Base-by-base conservation (phyloP, 2,329 filamentous ascomycete species). In the Sporothrix brasiliensis region DNA sequence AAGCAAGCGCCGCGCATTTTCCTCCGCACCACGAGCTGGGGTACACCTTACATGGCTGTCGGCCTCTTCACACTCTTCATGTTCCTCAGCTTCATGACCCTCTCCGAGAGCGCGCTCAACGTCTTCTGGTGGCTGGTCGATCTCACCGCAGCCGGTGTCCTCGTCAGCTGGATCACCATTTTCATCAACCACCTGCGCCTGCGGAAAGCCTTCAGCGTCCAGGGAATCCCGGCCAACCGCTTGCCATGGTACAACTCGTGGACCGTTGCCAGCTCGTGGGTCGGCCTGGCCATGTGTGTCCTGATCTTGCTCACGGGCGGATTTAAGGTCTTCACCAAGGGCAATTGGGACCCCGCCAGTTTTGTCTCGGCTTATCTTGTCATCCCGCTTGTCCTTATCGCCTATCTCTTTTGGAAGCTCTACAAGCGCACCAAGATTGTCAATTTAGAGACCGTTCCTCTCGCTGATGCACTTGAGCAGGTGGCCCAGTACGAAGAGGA, bases 91-190 rank as follows among this genome's bases (percentile, higher is more conserved):
- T 89, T 87, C 78, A 85, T 88, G 81, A 84, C 68, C 1, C 81
- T 91, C 16, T 88, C 86, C 11, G 79, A 81, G 56, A 81, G 79
- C 71, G 89, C 88, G 58, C 83, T 82, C 3, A 79, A 83, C 6
- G 90, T 91, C 24, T 92, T 92, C 80, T 83, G 86, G 82, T 93
- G 90, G 90, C 82, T 92, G 58, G 83, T 92, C 75, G 91, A 91
- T 80, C 88, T 92, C 74, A 88, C 85, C 16, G 86, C 88, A 67
- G 88, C 90, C 7, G 88, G 88, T 4, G 89, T 89, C 6, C 88
- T 92, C 77, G 90, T 92, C 74, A 87, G 85, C 50, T 93, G 91
- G 90, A 83, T 86, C 7, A 87, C 87, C 76, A 91, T 91, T 78
- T 86, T 83, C 76, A 75, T 84, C 65, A 90, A 87, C 76, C 88